phyloP scores from a whole-genome alignment of 2,329 filamentous ascomycete species.

The Nothophoma quercina region DNA sequence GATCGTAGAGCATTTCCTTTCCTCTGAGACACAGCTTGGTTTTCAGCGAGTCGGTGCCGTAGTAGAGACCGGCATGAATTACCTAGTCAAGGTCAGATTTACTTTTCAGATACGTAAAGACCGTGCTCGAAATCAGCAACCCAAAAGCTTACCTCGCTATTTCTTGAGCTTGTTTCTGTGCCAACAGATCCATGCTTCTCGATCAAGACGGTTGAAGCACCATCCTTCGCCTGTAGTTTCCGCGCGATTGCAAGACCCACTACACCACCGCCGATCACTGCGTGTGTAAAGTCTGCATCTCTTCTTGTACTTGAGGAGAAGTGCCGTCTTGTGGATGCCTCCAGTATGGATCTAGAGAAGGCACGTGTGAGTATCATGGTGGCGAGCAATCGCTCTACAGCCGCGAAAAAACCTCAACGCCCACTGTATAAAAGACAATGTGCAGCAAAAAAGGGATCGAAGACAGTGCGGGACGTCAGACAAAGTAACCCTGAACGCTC shows the following conservation, averaged over 20 bases:
- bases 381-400: neutral
- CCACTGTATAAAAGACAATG: neutral
- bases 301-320: constrained; percentile 41
- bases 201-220: constrained; percentile 75
- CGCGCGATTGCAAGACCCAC: constrained; percentile 83
- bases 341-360: constrained; percentile 4
- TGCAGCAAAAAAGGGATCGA: neutral
- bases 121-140: neutral
- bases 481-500: neutral
- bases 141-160: constrained; percentile 74
- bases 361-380: constrained; percentile 25
- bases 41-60: constrained; percentile 78
- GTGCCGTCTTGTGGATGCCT: constrained; percentile 1
- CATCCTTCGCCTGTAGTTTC: constrained; percentile 68
- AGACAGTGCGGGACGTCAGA: neutral
- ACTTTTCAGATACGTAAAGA: neutral
- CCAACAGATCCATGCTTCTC: constrained; percentile 80
- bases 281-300: constrained; percentile 69
- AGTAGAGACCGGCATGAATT: constrained; percentile 95
- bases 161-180: constrained; percentile 87
- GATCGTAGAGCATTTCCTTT: constrained; percentile 76
- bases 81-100: constrained; percentile 60
- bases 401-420: neutral
- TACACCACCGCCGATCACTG: constrained; percentile 73
- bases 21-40: constrained; percentile 82